These are phyloP conservation scores for Nannizziopsis barbatae DNA, from an alignment of 2,329 filamentous ascomycete genomes.

Conservation along the genomic window DNA sequence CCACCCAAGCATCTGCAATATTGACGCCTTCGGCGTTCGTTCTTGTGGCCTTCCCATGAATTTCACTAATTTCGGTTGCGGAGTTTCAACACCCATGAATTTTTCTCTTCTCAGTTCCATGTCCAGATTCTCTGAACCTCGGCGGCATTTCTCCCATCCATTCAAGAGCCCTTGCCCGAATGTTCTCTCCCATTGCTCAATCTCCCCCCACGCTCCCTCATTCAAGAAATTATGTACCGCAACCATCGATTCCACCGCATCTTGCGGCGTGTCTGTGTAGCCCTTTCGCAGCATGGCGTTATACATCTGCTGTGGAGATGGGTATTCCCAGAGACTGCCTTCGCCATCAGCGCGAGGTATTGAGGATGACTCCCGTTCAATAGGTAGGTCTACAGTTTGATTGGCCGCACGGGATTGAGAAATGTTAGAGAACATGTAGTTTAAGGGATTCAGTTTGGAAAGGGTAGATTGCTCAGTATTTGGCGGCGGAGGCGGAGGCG, in stretches of 20 bases:
- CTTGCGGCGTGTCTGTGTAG: constrained; percentile 84
- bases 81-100: constrained; percentile 20
- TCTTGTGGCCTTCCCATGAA: constrained; percentile 87
- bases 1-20: constrained; percentile 68
- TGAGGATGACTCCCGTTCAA: constrained; percentile 70
- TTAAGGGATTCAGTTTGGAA: constrained; percentile 65
- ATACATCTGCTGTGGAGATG: constrained; percentile 98
- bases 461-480: constrained; percentile 40
- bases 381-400: constrained; percentile 64
- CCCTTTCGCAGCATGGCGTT: constrained; percentile 94
- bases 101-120: constrained; percentile 44
- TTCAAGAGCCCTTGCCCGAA: constrained; percentile 62
- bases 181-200: constrained; percentile 82
- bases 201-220: constrained; percentile 93
- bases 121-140: constrained; percentile 57
- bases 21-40: constrained; percentile 78
- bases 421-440: constrained; percentile 87
- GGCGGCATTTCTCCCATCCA: constrained; percentile 63
- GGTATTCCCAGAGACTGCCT: constrained; percentile 87
- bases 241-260: constrained; percentile 93
- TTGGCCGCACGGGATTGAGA: constrained; percentile 66
- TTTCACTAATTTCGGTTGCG: constrained; percentile 61
- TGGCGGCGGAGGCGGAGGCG: constrained; percentile 22
- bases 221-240: constrained; percentile 97
- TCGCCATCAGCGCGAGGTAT: constrained; percentile 73